Evolutionary conservation across 2,329 filamentous ascomycete genomes (phyloP).

Genomic region (Xylariaceae sp.): DNA sequence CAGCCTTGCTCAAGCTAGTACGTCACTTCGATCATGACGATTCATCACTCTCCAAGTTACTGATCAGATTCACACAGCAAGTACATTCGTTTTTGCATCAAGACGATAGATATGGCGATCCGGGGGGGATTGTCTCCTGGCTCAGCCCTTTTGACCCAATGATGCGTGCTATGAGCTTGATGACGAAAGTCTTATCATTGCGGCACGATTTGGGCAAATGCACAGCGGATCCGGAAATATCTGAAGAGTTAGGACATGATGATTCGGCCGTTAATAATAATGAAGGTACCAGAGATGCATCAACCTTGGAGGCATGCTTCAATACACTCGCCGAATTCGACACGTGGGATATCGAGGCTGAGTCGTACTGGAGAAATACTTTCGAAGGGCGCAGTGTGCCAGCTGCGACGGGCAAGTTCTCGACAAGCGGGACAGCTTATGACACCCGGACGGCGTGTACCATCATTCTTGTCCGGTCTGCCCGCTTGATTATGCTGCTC

Average conservation of each 20-base stretch:
- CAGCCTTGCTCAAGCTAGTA: slow-evolving; percentile 16
- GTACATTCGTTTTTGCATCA: slow-evolving; percentile 12
- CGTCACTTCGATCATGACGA: not conserved
- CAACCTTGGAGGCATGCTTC: slow-evolving; percentile 9
- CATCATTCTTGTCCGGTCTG: slow-evolving; percentile 15
- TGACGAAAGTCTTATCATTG: slow-evolving; percentile 10
- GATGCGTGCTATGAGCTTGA: slow-evolving; percentile 17
- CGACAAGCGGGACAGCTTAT: slow-evolving; percentile 1
- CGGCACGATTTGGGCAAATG: slow-evolving; percentile 10
- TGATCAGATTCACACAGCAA: slow-evolving; percentile 7
- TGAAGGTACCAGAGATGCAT: slow-evolving; percentile 5
- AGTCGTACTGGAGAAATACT: slow-evolving; percentile 12
- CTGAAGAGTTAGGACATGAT: not conserved
- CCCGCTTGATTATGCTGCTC: slow-evolving; percentile 12
- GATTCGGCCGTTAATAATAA: not conserved
- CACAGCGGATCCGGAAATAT: not conserved
- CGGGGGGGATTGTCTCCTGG: slow-evolving; percentile 10
- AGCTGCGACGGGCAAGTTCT: slow-evolving; percentile 12
- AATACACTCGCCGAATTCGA: slow-evolving; percentile 15
- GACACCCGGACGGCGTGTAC: slow-evolving; percentile 18
- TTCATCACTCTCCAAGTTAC: not conserved
- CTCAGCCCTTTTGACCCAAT: slow-evolving; percentile 12
- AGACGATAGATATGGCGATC: slow-evolving; percentile 16
- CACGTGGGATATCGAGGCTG: slow-evolving; percentile 13
- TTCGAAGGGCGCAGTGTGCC: slow-evolving; percentile 12